phyloP scores from a whole-genome alignment of 2,329 filamentous ascomycete genomes.

The Parastagonospora nodorum region DNA sequence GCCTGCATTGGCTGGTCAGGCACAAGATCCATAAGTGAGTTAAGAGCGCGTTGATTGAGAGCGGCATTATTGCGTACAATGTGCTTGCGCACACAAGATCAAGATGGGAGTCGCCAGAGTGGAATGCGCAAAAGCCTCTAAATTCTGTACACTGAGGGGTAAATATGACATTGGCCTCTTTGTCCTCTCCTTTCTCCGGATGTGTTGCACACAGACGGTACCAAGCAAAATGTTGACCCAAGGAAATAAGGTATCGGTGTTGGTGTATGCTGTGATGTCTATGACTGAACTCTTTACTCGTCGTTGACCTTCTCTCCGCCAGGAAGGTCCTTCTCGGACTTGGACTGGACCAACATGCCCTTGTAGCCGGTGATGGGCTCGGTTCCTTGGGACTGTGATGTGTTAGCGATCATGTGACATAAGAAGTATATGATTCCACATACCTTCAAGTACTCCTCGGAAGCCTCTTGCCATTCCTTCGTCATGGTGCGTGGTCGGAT shows the following conservation, averaged over 20 bases:
- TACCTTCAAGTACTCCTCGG: constrained; percentile 94
- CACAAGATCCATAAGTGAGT: neutral
- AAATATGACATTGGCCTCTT: constrained; percentile 40
- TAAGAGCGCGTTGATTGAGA: constrained; percentile 26
- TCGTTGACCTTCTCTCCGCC: constrained; percentile 34
- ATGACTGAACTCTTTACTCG: constrained; percentile 33
- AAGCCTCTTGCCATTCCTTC: constrained; percentile 94
- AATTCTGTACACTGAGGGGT: constrained; percentile 46
- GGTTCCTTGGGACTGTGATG: constrained; percentile 40
- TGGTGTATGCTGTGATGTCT: constrained; percentile 34
- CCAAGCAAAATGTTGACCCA: constrained; percentile 44
- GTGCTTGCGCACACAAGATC: constrained; percentile 20
- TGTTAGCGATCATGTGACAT: constrained; percentile 15
- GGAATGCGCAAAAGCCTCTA: constrained; percentile 40
- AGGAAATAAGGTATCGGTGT: constrained; percentile 41
- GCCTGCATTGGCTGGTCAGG: neutral
- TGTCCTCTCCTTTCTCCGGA: constrained; percentile 30
- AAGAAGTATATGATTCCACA: constrained; percentile 38
- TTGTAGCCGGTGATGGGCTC: constrained; percentile 48
- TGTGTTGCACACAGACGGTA: constrained; percentile 44
- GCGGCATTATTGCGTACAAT: constrained; percentile 24
- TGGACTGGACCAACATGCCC: constrained; percentile 48
- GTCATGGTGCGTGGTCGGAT: constrained; percentile 81
- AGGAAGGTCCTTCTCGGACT: constrained; percentile 39
- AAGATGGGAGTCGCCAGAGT: constrained; percentile 18